A percentile compares a stretch with the other conserved stretches of the same genome.
phyloP scores from a whole-genome alignment of 139 green algal species.

The Chlamydomonas sp. region DNA sequence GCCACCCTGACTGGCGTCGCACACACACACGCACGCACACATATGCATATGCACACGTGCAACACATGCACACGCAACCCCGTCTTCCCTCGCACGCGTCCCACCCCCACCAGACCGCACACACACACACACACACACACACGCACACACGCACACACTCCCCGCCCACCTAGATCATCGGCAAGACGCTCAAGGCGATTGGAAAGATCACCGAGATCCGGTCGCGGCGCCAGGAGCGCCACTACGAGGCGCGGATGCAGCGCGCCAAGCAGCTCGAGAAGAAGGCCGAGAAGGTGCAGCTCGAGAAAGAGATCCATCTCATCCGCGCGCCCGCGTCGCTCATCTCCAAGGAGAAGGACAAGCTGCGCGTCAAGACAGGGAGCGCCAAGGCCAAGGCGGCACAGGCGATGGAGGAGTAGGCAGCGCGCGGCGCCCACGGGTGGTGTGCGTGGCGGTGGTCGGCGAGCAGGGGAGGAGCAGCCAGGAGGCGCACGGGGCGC shows the following conservation, averaged over 20 bases:
- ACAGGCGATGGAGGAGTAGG: conserved; percentile 23
- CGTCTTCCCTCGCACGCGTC: no score
- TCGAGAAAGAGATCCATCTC: conserved; percentile 88
- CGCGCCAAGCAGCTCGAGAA: conserved; percentile 49
- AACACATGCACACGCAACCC: no score
- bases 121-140: no score
- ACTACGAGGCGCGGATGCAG: conserved; percentile 83
- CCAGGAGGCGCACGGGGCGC: no score
- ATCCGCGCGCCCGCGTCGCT: conserved; percentile 60
- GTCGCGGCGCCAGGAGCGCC: conserved; percentile 71
- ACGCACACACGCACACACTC: no score
- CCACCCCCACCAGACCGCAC: no score
- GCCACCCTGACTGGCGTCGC: no score
- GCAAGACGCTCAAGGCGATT: conserved; percentile 56
- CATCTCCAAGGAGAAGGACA: conserved; percentile 32
- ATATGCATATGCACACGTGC: no score
- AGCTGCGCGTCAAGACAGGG: conserved; percentile 40
- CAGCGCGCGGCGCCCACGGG: no score
- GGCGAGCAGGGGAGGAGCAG: no score
- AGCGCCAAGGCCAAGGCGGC: conserved; percentile 7
- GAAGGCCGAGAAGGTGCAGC: conserved; percentile 53
- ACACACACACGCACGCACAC: no score
- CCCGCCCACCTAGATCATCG: background rate
- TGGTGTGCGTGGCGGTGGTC: no score
- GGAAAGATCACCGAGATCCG: conserved; percentile 77